Percentiles rank a stretch among this genome's conserved stretches.
phyloP scores from a whole-genome alignment of 768 basidiomycete genomes.

The Tricholoma hemisulphureum region DNA sequence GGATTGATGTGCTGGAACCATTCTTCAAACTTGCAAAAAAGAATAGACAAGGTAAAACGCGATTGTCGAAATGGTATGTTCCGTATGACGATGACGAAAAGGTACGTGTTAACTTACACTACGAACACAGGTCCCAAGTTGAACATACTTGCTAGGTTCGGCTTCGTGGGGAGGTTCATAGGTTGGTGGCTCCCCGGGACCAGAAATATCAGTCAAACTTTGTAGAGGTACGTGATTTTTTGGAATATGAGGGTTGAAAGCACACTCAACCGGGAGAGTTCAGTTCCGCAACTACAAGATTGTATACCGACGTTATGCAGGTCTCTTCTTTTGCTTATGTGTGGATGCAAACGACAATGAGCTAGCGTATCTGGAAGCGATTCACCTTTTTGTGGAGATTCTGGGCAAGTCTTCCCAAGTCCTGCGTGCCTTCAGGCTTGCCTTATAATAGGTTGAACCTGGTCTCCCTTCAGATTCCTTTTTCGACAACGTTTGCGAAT shows the following conservation, averaged over 20 bases:
- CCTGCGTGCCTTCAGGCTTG: too few relatives aligned
- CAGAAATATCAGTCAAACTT: conserved; percentile 99
- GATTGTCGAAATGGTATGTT: conserved; percentile 97
- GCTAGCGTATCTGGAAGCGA: conserved; percentile 93
- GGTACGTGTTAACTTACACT: conserved; percentile 40
- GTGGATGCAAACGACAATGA: conserved; percentile 99
- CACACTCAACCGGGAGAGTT: conserved; percentile 1
- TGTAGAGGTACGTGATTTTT: conserved; percentile 75
- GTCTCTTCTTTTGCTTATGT: conserved; percentile 96
- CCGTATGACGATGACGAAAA: conserved; percentile 99
- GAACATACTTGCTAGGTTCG: conserved; percentile 58
- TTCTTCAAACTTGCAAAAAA: conserved; percentile 29
- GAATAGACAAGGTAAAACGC: conserved; percentile 98
- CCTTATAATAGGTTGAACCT: conserved; percentile 1
- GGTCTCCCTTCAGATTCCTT: conserved; percentile 69
- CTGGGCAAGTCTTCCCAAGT: conserved; percentile 76
- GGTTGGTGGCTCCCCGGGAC: conserved; percentile 92
- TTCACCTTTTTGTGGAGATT: conserved; percentile 97
- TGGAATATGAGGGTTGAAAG: conserved; percentile 4
- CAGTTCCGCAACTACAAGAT: conserved; percentile 98
- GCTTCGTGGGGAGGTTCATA: conserved; percentile 93
- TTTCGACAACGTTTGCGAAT: conserved; percentile 98
- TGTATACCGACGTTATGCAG: conserved; percentile 95
- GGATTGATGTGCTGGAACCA: neutral
- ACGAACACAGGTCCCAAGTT: neutral